Evolutionary conservation across 352 stramenopile genomes (phyloP), one percentile per base, ranked within the genome.

Genomic region (Phytophthora pisi): DNA sequence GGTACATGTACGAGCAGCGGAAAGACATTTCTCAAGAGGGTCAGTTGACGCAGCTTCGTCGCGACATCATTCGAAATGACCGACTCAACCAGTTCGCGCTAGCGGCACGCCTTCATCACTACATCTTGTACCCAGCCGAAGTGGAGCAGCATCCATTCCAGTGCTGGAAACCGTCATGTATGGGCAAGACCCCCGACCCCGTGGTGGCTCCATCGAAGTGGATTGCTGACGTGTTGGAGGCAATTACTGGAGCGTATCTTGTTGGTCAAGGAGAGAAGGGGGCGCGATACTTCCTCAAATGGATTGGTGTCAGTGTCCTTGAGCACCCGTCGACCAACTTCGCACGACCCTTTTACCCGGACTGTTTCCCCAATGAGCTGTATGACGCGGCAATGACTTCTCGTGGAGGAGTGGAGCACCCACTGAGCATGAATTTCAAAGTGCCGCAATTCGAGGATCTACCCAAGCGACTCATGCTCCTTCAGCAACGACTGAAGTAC

Each of bases 21-120:
- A 77, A 77, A 38, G 86, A 96, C 60, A 84, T 96, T 43, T 62
- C 57, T 1, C 76, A 92, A 51, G 88, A 96, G 72, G 88, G 88
- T 11, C 65, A 82, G 36, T 61, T 96, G 57, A 92, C 86, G 6
- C 78, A 88, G 47, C 59, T 95, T 63, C 86, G 88, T 23, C 77
- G 85, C 15, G 88, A 96, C 40, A 95, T 96, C 38, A 96, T 96
- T 60, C 85, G 88, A 6, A 96, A 96, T 43, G 88, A 95, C 24
- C 78, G 88, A 31, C 71, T 96, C 24, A 91, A 87, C 60, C 64
- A 90, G 51, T 92, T 95, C 55, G 84, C 88, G 13, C 53, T 93
- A 16, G 58, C 72, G 0, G 72, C 75, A 16, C 58, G 74, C 0
- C 62, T 96, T 7, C 86, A 96, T 23, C 82, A 90, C 50, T 93